Evolutionary conservation across 83 land plant species (phyloP).

Genomic region (Diphasiastrum complanatum): DNA sequence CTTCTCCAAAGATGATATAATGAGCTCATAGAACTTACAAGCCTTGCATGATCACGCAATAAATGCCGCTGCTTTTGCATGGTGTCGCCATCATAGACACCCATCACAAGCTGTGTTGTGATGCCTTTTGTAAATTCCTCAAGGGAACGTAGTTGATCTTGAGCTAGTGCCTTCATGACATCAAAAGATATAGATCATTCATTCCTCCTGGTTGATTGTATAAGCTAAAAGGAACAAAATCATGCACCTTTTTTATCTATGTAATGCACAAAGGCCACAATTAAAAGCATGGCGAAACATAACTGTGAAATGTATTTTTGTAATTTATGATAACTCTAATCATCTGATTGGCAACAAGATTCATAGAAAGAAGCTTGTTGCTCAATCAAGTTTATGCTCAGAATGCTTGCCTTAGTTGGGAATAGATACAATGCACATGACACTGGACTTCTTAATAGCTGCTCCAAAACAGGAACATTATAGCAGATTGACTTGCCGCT

Average conservation of each 20-base stretch:
- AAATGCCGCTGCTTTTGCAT: slow-evolving; percentile 45
- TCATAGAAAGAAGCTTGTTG: neutral
- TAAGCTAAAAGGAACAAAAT: too few relatives aligned
- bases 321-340: neutral
- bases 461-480: slow-evolving; percentile 89
- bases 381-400: neutral
- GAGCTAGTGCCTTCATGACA: slow-evolving; percentile 78
- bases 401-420: slow-evolving; percentile 74
- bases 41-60: slow-evolving; percentile 73
- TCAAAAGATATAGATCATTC: neutral
- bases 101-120: slow-evolving; percentile 35
- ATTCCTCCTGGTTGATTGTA: neutral
- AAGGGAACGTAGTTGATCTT: slow-evolving; percentile 79
- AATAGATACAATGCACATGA: slow-evolving; percentile 90
- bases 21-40: too few relatives aligned
- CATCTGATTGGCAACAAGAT: neutral
- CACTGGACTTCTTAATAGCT: slow-evolving; percentile 29
- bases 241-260: neutral
- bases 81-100: slow-evolving; percentile 96
- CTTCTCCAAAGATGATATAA: too few relatives aligned
- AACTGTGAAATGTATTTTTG: neutral
- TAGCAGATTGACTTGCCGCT: slow-evolving; percentile 98
- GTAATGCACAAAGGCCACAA: too few relatives aligned
- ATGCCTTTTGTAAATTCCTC: slow-evolving; percentile 38
- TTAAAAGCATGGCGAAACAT: too few relatives aligned